Conservation (phyloP, 106 monocot species). For the Acanthochlamys bracteata region DNA sequence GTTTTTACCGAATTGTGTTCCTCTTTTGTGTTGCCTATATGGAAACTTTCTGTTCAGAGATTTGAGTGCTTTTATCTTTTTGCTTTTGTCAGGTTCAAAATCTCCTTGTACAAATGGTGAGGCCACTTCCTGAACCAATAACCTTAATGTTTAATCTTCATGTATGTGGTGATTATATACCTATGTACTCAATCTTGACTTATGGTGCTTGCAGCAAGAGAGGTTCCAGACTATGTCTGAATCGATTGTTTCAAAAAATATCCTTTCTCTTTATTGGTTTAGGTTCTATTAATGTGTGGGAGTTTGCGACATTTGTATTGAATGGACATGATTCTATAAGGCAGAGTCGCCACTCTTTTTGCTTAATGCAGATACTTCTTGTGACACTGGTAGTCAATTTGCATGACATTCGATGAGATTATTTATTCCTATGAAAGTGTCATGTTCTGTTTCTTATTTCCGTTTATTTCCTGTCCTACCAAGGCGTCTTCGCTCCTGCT, state of each 20-base stretch:
- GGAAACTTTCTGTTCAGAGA: neutral
- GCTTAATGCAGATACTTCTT: too few relatives aligned
- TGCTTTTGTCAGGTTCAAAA: slow-evolving; percentile 4
- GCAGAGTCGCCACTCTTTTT: too few relatives aligned
- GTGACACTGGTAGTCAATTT: too few relatives aligned
- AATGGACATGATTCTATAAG: too few relatives aligned
- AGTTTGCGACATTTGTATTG: too few relatives aligned
- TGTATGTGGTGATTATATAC: neutral
- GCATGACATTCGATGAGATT: too few relatives aligned
- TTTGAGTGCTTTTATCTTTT: neutral
- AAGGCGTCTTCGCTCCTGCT: too few relatives aligned
- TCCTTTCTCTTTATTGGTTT: neutral
- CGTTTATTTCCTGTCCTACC: too few relatives aligned
- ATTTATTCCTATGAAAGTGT: too few relatives aligned
- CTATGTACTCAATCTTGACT: neutral
- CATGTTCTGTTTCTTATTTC: too few relatives aligned
- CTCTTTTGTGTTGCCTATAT: neutral
- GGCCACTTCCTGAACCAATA: neutral
- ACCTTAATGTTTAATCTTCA: neutral
- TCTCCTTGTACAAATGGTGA: slow-evolving; percentile 13
- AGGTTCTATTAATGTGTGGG: too few relatives aligned
- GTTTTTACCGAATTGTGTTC: neutral
- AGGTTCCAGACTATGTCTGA: slow-evolving; percentile 14
- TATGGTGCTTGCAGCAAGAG: slow-evolving; percentile 7
- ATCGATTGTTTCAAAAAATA: slow-evolving; percentile 6